Base-by-base conservation (phyloP, 257 asterid genomes). In the Solanum lignicaule region DNA sequence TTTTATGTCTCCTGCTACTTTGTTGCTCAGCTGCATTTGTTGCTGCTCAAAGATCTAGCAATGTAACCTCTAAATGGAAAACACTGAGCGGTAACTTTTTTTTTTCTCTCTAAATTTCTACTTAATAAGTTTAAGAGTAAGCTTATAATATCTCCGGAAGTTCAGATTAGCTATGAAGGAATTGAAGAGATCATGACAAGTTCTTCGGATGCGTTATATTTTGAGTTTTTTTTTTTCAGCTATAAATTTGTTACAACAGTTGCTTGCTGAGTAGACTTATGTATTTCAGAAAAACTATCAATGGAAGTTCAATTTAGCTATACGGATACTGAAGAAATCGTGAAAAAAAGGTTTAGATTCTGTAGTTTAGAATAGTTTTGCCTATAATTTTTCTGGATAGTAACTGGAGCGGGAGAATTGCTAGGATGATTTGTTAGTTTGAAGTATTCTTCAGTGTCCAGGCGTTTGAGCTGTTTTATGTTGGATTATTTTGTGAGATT, bases 1-100 rank as follows among this genome's bases (percentile, higher is more conserved):
- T 89, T 52, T 72, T 89, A 52, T 55, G 91, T 71, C 85, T 89
- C 33, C 31, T 93, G 43, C 92, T 93, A 88, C 90, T 92, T 86
- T 92, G 91, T 89, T 91, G 90, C 5, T 88, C 89, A 36, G 90
- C 76, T 69, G 93, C 89, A 16, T 91, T 92, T 69, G 95, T 89
- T 74, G 88, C 95, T 84, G 98, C 94, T 87, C 98, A 91, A 88
- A 65, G 94, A 92, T 95, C 98, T 92, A 35, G 85, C 41, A 74
- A 72, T 48, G 82, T 79, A 4, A 87, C 86, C 38, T 87, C 89
- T 14, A 89, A 76, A 91, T 96, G 98, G 98, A 91, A 91, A 52
- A 96, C 98, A 38, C 95, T 96, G 32, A 32, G 27, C 35, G 98
- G 98, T 95, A 86, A 87, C 31, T 85, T 46, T 83, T 85, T 52